These are phyloP conservation scores for Olyra latifolia DNA, from an alignment of 176 grass and related monocot species.

Conservation along the genomic window DNA sequence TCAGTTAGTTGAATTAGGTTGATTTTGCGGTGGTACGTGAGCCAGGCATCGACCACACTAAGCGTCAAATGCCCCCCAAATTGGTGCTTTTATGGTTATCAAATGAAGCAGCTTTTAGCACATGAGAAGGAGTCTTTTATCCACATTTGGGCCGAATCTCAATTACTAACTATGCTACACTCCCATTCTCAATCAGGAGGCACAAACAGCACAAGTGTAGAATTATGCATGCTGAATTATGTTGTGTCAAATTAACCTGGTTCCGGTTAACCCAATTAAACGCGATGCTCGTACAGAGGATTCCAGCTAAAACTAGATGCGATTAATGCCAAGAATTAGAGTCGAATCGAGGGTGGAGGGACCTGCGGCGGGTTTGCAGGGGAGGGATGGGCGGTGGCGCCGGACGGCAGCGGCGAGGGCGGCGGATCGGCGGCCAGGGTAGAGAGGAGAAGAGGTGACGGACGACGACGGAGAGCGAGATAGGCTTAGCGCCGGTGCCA, in stretches of 20 bases:
- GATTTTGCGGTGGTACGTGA: neutral
- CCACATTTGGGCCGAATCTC: neutral
- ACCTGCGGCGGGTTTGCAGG: slow-evolving; percentile 39
- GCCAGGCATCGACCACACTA: neutral
- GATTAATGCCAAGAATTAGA: neutral
- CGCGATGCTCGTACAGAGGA: neutral
- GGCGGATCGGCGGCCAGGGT: neutral
- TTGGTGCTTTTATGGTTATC: neutral
- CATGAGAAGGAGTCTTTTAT: neutral
- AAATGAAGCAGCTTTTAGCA: neutral
- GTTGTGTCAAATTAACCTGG: neutral
- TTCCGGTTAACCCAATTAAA: neutral
- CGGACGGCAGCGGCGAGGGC: neutral
- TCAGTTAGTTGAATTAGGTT: neutral
- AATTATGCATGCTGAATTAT: neutral
- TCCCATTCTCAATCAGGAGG: neutral
- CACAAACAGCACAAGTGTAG: neutral
- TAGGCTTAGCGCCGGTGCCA: slow-evolving; percentile 36
- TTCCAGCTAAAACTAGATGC: neutral
- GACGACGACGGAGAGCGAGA: slow-evolving; percentile 27
- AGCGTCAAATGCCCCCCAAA: neutral
- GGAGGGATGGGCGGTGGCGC: neutral
- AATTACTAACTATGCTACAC: neutral
- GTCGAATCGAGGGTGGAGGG: neutral
- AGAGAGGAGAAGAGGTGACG: slow-evolving; percentile 12